Evolutionary conservation across 108 stramenopile species (phyloP).

Genomic region (Skeletonema grethae): DNA sequence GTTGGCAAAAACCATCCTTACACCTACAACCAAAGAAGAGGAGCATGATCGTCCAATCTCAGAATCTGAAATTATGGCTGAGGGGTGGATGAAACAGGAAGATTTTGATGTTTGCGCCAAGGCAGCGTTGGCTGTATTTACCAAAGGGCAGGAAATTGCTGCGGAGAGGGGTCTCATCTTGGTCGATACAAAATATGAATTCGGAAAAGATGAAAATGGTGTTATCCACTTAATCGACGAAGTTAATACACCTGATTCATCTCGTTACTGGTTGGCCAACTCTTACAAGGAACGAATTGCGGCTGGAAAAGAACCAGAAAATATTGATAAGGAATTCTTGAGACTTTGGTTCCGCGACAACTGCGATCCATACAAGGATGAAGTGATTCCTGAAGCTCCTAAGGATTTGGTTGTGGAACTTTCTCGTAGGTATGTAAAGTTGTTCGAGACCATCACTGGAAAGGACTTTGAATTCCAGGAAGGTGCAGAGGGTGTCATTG

Average conservation of each 20-base stretch:
- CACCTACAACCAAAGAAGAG: constrained; percentile 98
- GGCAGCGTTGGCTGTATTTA: constrained; percentile 80
- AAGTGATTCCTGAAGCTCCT: constrained; percentile 93
- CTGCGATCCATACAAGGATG: constrained; percentile 98
- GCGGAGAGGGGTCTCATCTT: constrained; percentile 89
- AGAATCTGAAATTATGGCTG: constrained; percentile 81
- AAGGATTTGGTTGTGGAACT: constrained; percentile 94
- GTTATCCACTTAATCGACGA: constrained; percentile 96
- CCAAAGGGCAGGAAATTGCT: constrained; percentile 88
- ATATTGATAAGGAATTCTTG: constrained; percentile 99
- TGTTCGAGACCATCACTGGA: constrained; percentile 97
- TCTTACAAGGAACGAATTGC: constrained; percentile 86
- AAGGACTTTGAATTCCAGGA: constrained; percentile 75
- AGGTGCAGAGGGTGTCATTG: constrained; percentile 61
- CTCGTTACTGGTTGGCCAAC: constrained; percentile 94
- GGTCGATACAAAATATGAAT: constrained; percentile 99
- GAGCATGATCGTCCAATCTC: constrained; percentile 97
- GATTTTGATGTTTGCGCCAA: constrained; percentile 83
- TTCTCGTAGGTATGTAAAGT: constrained; percentile 91
- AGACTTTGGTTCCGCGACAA: constrained; percentile 94
- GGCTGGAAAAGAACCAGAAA: constrained; percentile 93
- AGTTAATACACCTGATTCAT: constrained; percentile 98
- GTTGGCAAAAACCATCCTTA: constrained; percentile 78
- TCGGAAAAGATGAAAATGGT: constrained; percentile 86
- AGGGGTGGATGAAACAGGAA: constrained; percentile 87